phyloP scores from a whole-genome alignment of 2,329 filamentous ascomycete species.

The Gaeumannomyces sp. region DNA sequence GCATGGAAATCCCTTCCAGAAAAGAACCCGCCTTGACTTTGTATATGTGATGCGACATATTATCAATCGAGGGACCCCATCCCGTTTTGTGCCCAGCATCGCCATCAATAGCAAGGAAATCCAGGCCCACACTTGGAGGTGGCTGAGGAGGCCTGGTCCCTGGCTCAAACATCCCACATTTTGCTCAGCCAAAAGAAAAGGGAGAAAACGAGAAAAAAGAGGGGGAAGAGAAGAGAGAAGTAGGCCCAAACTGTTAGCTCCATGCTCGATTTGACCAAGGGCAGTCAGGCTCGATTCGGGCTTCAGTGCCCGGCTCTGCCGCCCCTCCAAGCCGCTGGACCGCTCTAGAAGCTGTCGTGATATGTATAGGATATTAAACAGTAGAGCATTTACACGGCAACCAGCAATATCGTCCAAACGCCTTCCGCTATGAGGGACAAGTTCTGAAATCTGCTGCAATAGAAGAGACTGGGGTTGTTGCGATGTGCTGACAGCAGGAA shows the following conservation, averaged over 20 bases:
- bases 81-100: neutral
- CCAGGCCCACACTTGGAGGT: neutral
- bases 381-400: slow-evolving; percentile 12
- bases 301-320: neutral
- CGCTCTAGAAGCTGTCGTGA: slow-evolving; percentile 9
- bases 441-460: slow-evolving; percentile 20
- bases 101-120: neutral
- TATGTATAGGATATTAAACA: slow-evolving; percentile 13
- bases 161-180: neutral
- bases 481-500: slow-evolving; percentile 12
- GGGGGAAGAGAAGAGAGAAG: neutral
- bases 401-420: slow-evolving; percentile 15
- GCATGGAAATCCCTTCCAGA: neutral
- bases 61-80: neutral
- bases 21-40: neutral
- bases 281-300: neutral
- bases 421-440: slow-evolving; percentile 18
- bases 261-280: neutral
- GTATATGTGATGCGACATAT: neutral
- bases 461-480: slow-evolving; percentile 8
- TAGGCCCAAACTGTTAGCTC: neutral
- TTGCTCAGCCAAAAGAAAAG: slow-evolving; percentile 8
- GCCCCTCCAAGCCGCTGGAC: slow-evolving; percentile 6
- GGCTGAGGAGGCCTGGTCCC: neutral
- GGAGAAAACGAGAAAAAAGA: neutral